Evolutionary conservation across 139 green algal genomes (phyloP).

Genomic region (Chlamydomonas sphaeroides): DNA sequence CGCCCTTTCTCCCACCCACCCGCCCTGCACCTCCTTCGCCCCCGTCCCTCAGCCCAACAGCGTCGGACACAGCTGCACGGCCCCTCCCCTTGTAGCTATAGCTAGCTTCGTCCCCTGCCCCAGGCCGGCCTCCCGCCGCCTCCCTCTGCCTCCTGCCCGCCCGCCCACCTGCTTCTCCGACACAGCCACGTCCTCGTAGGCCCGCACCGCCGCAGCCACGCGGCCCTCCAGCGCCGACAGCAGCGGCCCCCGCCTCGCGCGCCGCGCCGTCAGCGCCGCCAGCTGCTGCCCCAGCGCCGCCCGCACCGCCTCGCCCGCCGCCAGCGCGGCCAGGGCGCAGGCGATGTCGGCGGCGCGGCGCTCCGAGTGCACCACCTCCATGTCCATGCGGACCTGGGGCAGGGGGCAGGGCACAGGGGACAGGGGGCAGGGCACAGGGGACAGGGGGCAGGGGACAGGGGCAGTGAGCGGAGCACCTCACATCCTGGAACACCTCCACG

Average conservation of each 20-base stretch:
- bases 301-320: not conserved
- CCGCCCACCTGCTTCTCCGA: constrained; percentile 28
- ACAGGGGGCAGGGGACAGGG: not conserved
- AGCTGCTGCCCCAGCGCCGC: not conserved
- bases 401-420: not conserved
- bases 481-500: constrained; percentile 31
- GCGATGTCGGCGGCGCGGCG: constrained; percentile 7
- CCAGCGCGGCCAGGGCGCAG: not conserved
- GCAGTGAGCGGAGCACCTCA: constrained; percentile 2
- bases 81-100: too few relatives aligned
- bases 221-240: constrained; percentile 1
- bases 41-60: too few relatives aligned
- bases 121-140: too few relatives aligned
- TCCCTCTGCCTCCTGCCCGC: too few relatives aligned
- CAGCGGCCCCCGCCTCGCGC: not conserved
- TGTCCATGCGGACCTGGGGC: constrained; percentile 33
- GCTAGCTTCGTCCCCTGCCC: too few relatives aligned
- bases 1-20: too few relatives aligned
- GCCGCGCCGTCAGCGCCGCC: constrained; percentile 1
- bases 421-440: not conserved
- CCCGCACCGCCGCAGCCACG: not conserved
- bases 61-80: too few relatives aligned
- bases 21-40: too few relatives aligned
- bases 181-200: not conserved
- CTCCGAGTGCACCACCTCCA: constrained; percentile 32